Conservation (phyloP, 2,329 filamentous ascomycete genomes). For the Cercospora berteroae region DNA sequence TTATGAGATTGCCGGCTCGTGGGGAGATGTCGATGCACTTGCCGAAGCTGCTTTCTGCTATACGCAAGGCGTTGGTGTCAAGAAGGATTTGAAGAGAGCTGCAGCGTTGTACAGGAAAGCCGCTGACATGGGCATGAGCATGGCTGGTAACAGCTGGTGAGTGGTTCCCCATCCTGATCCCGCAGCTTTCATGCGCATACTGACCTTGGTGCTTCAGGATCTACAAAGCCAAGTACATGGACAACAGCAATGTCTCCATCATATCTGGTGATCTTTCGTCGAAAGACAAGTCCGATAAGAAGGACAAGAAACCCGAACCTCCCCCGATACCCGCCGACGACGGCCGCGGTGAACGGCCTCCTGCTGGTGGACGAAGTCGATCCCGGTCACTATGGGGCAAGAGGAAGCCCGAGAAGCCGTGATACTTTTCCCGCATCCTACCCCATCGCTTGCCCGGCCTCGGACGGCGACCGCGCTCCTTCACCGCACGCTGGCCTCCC, state of each 20-base stretch:
- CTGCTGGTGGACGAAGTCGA: constrained; percentile 12
- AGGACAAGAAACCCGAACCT: constrained; percentile 23
- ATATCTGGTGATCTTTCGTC: neutral
- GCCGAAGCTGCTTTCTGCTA: constrained; percentile 96
- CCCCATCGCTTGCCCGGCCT: neutral
- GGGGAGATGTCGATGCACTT: constrained; percentile 93
- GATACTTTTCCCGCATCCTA: neutral
- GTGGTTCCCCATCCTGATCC: constrained; percentile 40
- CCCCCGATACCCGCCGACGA: constrained; percentile 16
- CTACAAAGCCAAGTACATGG: constrained; percentile 88
- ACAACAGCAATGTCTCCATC: constrained; percentile 35
- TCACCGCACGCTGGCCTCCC: neutral
- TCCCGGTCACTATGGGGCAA: constrained; percentile 24
- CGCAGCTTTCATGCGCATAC: neutral
- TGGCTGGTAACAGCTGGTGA: constrained; percentile 98
- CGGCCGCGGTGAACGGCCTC: constrained; percentile 6
- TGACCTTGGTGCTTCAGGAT: constrained; percentile 61
- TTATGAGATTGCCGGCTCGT: constrained; percentile 92
- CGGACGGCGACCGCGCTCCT: neutral
- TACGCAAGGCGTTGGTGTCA: constrained; percentile 86
- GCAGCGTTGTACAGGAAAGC: constrained; percentile 87
- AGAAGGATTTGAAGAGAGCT: constrained; percentile 93
- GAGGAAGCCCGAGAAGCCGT: constrained; percentile 18
- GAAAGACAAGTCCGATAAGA: constrained; percentile 14
- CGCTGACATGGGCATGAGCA: constrained; percentile 89